Percentiles rank a stretch among this genome's conserved stretches.
Conservation (phyloP, 2,329 filamentous ascomycete genomes). For the Venturia carpophila region DNA sequence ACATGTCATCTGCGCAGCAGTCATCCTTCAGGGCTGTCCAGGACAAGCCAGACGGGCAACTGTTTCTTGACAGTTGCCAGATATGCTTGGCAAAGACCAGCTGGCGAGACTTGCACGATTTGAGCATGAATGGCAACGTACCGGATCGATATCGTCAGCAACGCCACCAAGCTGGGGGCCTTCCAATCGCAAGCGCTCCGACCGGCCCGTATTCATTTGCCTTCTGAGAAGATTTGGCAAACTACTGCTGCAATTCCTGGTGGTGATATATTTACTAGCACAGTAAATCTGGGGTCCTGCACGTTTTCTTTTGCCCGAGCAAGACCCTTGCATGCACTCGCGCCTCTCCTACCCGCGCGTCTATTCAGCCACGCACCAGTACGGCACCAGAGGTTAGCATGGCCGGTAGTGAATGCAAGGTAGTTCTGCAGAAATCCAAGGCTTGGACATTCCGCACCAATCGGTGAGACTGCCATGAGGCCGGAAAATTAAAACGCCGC, state of each 20-base stretch:
- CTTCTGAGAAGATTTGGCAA: not conserved
- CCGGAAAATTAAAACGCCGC: not conserved
- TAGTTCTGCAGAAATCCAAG: not conserved
- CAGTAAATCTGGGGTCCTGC: not conserved
- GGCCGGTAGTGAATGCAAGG: not conserved
- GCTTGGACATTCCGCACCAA: not conserved
- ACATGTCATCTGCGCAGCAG: not conserved
- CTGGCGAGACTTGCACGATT: not conserved
- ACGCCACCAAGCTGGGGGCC: not conserved
- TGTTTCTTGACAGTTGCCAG: not conserved
- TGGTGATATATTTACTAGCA: no score
- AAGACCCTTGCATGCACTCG: not conserved
- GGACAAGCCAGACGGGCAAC: not conserved
- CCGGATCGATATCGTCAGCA: not conserved
- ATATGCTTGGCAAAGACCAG: conserved; percentile 1
- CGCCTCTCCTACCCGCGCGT: not conserved
- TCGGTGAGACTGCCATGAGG: not conserved
- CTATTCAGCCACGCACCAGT: not conserved
- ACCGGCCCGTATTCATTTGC: not conserved
- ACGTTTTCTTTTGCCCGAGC: not conserved
- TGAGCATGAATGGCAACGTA: not conserved
- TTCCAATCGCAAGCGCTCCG: not conserved
- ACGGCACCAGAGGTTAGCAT: not conserved
- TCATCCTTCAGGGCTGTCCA: not conserved
- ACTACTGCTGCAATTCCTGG: no score